Percentiles rank a stretch among this genome's conserved stretches.
Conservation (phyloP, 2,329 filamentous ascomycete genomes). For the Byssothecium circinans region DNA sequence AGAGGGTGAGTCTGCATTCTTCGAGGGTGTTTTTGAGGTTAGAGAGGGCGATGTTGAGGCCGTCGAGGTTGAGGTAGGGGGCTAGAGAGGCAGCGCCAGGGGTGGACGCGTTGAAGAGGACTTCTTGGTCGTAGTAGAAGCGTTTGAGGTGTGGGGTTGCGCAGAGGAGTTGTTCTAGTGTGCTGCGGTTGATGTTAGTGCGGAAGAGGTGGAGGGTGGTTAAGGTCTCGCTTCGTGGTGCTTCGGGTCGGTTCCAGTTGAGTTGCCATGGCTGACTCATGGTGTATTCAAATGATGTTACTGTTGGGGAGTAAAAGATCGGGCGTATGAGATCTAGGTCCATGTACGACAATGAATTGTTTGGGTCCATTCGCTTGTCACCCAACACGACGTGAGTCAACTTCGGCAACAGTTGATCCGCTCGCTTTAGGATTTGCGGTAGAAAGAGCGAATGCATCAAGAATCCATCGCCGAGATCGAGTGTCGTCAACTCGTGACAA, state of each 20-base stretch:
- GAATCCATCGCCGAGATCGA: conserved; percentile 28
- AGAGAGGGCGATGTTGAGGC: conserved; percentile 22
- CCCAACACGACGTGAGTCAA: conserved; percentile 20
- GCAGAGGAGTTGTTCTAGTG: conserved; percentile 20
- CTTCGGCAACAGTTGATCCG: conserved; percentile 22
- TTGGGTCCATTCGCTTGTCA: conserved; percentile 15
- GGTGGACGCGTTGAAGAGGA: conserved; percentile 18
- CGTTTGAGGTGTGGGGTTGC: conserved; percentile 21
- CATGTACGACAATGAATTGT: conserved; percentile 22
- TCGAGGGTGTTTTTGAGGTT: conserved; percentile 20
- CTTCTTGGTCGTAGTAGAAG: conserved; percentile 26
- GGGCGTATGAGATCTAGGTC: conserved; percentile 28
- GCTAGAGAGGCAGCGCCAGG: conserved; percentile 10
- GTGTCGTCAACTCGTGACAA: conserved; percentile 16
- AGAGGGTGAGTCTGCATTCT: conserved; percentile 19
- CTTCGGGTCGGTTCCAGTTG: conserved; percentile 16
- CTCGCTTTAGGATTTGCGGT: conserved; percentile 26
- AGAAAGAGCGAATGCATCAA: conserved; percentile 28
- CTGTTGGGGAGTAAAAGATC: conserved; percentile 22
- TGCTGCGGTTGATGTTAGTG: conserved; percentile 24
- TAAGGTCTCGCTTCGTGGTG: conserved; percentile 19
- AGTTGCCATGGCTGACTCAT: conserved; percentile 29
- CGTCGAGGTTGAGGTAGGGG: conserved; percentile 23
- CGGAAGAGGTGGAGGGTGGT: conserved; percentile 24
- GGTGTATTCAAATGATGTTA: conserved; percentile 22